Evolutionary conservation across 1,284 basidiomycete genomes (phyloP).

Genomic region (Porodaedalea pini): DNA sequence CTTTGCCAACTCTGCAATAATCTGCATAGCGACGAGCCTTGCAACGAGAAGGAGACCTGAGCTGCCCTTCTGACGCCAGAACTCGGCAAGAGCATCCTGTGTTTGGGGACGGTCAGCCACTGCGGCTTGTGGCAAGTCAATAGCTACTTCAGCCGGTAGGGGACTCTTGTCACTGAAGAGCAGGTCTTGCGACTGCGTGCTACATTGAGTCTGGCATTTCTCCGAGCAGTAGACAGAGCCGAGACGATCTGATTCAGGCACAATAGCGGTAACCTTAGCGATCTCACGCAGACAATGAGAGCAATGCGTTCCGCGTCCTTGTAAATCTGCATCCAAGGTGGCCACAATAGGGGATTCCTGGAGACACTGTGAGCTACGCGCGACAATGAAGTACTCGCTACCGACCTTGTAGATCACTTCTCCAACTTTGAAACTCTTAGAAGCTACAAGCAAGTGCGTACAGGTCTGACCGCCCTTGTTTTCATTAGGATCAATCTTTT

Average conservation of each 20-base stretch:
- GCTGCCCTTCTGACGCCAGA: slow-evolving; percentile 46
- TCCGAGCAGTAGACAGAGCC: slow-evolving; percentile 67
- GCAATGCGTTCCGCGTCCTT: slow-evolving; percentile 63
- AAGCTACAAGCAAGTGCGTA: slow-evolving; percentile 60
- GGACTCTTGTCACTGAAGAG: slow-evolving; percentile 66
- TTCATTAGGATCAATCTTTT: slow-evolving; percentile 38
- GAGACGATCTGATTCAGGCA: slow-evolving; percentile 48
- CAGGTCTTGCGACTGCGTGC: slow-evolving; percentile 58
- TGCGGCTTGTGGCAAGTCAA: slow-evolving; percentile 31
- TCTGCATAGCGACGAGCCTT: slow-evolving; percentile 67
- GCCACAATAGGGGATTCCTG: slow-evolving; percentile 72
- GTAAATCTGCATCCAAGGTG: slow-evolving; percentile 65
- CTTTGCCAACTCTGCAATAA: slow-evolving; percentile 61
- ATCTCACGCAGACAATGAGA: slow-evolving; percentile 65
- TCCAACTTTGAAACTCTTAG: slow-evolving; percentile 63
- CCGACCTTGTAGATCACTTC: slow-evolving; percentile 72
- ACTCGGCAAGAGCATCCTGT: slow-evolving; percentile 54
- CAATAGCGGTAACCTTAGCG: slow-evolving; percentile 41
- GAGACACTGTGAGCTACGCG: slow-evolving; percentile 4
- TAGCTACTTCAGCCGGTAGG: slow-evolving; percentile 50
- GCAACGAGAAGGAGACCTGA: slow-evolving; percentile 57
- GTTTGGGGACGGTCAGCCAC: slow-evolving; percentile 49
- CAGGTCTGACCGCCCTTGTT: slow-evolving; percentile 33
- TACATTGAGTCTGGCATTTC: slow-evolving; percentile 54
- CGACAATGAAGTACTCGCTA: neutral